Percentiles rank a stretch among this genome's conserved stretches.
Evolutionary conservation across 2,329 filamentous ascomycete genomes (phyloP).

Genomic region (Dactylellina haptotyla): DNA sequence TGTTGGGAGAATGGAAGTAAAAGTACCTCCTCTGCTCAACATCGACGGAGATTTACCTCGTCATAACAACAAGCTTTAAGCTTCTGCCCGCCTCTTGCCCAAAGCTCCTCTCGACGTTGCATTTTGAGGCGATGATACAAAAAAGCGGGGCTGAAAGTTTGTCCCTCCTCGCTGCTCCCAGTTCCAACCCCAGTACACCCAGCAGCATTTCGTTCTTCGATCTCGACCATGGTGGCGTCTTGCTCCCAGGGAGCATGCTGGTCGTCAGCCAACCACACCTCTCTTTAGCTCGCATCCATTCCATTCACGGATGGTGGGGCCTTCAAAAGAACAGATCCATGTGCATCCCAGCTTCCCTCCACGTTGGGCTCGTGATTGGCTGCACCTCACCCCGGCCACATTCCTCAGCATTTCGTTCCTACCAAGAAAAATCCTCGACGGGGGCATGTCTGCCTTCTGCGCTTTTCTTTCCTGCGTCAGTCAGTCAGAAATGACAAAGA

Average conservation of each 20-base stretch:
- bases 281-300: conserved; percentile 40
- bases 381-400: conserved; percentile 47
- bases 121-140: conserved; percentile 34
- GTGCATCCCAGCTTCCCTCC: conserved; percentile 48
- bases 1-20: conserved; percentile 3
- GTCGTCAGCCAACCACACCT: conserved; percentile 52
- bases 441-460: conserved; percentile 16
- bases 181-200: too few species aligned
- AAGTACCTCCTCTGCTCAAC: conserved; percentile 29
- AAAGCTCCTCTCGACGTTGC: conserved; percentile 43
- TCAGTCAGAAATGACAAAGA: conserved; percentile 43
- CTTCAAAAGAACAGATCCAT: conserved; percentile 41
- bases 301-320: conserved; percentile 52
- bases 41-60: conserved; percentile 27
- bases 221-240: conserved; percentile 53
- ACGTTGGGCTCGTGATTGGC: conserved; percentile 55
- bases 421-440: background rate
- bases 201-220: conserved; percentile 46
- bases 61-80: conserved; percentile 41
- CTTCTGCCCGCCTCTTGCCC: conserved; percentile 31
- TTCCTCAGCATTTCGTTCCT: conserved; percentile 41
- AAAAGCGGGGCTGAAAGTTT: conserved; percentile 53
- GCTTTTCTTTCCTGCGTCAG: conserved; percentile 2
- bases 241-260: conserved; percentile 40
- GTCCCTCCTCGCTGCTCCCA: conserved; percentile 12